Evolutionary conservation across 371 early-diverging fungal genomes (phyloP).

Genomic region (Apophysomyces sp.): DNA sequence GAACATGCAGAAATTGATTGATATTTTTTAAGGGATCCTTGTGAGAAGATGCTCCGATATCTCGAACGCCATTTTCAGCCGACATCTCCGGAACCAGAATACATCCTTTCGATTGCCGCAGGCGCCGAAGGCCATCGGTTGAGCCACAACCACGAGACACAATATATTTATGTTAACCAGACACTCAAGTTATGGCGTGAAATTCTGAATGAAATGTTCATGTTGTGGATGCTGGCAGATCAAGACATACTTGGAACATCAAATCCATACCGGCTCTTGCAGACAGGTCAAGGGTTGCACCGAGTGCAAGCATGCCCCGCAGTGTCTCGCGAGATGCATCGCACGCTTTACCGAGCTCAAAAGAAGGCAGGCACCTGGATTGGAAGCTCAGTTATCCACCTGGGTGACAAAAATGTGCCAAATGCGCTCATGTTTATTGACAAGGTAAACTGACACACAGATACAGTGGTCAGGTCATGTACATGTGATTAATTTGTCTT

Average conservation of each 20-base stretch:
- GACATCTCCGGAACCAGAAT: slow-evolving; percentile 48
- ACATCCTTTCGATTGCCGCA: slow-evolving; percentile 79
- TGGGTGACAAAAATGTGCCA: slow-evolving; percentile 93
- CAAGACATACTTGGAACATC: slow-evolving; percentile 72
- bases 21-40: slow-evolving; percentile 76
- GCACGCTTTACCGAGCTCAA: slow-evolving; percentile 85
- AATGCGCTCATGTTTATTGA: slow-evolving; percentile 96
- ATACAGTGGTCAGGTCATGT: neutral
- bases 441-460: slow-evolving; percentile 59
- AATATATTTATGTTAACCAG: slow-evolving; percentile 93
- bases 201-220: slow-evolving; percentile 95
- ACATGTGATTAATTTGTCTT: neutral
- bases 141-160: slow-evolving; percentile 88
- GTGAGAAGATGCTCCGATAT: slow-evolving; percentile 87
- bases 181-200: slow-evolving; percentile 94
- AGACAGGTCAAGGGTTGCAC: slow-evolving; percentile 97
- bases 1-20: neutral
- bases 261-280: slow-evolving; percentile 83
- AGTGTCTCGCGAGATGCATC: slow-evolving; percentile 85
- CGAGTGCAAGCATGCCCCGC: slow-evolving; percentile 82
- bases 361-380: slow-evolving; percentile 90
- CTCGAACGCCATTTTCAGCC: slow-evolving; percentile 70
- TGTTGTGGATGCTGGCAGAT: slow-evolving; percentile 92
- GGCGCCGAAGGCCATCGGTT: slow-evolving; percentile 89
- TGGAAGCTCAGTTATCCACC: slow-evolving; percentile 92